A percentile compares a stretch with the other conserved stretches of the same genome.
These are phyloP conservation scores for Rhizopogon sp. DNA, from an alignment of 768 basidiomycete genomes.

Conservation along the genomic window DNA sequence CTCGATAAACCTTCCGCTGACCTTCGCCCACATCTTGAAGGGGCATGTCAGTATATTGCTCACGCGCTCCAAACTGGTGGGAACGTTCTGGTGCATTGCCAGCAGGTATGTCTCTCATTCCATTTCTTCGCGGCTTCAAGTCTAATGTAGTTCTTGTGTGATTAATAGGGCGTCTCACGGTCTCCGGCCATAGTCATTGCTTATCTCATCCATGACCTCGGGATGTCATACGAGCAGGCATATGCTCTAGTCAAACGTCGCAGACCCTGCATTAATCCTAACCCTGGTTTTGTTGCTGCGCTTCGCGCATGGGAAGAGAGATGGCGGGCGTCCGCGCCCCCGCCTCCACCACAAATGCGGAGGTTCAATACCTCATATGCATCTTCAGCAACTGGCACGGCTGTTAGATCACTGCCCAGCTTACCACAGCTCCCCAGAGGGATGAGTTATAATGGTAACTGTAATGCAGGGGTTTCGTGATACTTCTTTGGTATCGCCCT, in stretches of 20 bases:
- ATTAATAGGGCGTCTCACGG: slow-evolving; percentile 66
- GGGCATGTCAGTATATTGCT: slow-evolving; percentile 64
- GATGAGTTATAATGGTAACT: slow-evolving; percentile 14
- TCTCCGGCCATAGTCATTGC: slow-evolving; percentile 74
- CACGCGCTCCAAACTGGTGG: slow-evolving; percentile 51
- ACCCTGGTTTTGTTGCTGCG: slow-evolving; percentile 65
- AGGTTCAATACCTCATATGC: slow-evolving; percentile 25
- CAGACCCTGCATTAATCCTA: slow-evolving; percentile 72
- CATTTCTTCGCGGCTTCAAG: neutral
- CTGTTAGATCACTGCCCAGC: neutral
- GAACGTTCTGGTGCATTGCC: slow-evolving; percentile 75
- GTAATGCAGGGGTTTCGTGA: neutral
- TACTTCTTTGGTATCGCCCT: neutral
- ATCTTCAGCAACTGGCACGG: neutral
- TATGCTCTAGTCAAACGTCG: slow-evolving; percentile 54
- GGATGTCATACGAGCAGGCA: slow-evolving; percentile 69
- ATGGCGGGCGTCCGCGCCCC: slow-evolving; percentile 18
- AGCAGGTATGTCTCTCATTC: slow-evolving; percentile 51
- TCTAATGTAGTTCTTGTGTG: neutral
- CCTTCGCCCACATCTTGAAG: slow-evolving; percentile 63
- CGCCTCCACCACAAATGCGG: slow-evolving; percentile 17
- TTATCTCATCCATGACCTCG: slow-evolving; percentile 71
- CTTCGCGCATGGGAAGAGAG: slow-evolving; percentile 53
- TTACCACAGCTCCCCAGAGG: slow-evolving; percentile 18
- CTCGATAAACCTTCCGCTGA: slow-evolving; percentile 59